phyloP scores from a whole-genome alignment of 2,329 filamentous ascomycete genomes.

The Neurospora crassa region DNA sequence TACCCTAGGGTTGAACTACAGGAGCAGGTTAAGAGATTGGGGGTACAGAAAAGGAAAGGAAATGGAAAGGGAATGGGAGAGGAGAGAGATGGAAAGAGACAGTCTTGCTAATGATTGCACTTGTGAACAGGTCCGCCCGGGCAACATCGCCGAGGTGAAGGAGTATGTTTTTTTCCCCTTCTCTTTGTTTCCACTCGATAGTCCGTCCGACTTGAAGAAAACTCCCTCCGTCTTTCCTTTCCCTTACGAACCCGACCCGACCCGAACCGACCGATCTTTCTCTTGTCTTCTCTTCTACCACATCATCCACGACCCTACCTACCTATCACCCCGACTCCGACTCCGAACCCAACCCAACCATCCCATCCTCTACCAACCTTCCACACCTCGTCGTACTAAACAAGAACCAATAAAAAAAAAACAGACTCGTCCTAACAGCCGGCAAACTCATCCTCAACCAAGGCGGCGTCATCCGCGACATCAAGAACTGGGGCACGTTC shows the following conservation, averaged over 20 bases:
- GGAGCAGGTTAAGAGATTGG: constrained; percentile 23
- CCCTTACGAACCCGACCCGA: no score
- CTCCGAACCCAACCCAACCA: no score
- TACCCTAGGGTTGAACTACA: no score
- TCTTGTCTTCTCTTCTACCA: no score
- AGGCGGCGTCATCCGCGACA: constrained; percentile 82
- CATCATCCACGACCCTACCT: no score
- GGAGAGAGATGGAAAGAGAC: no score
- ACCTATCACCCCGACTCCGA: no score
- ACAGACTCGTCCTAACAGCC: constrained; percentile 77
- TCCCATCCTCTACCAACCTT: no score
- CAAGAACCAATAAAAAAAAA: neutral
- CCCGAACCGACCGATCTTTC: no score
- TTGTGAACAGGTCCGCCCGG: constrained; percentile 70
- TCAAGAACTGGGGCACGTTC: constrained; percentile 94
- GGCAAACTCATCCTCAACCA: constrained; percentile 73
- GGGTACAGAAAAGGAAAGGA: neutral
- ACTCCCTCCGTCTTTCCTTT: no score
- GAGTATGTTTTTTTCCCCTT: constrained; percentile 52
- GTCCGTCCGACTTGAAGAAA: no score
- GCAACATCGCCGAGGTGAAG: constrained; percentile 84
- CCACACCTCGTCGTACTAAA: no score
- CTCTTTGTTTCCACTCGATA: neutral
- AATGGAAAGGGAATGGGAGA: neutral
- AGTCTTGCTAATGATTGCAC: constrained; percentile 4